Percentiles rank a stretch among this genome's conserved stretches.
Conservation (phyloP, 768 basidiomycete genomes). For the Leccinum barrowsii region DNA sequence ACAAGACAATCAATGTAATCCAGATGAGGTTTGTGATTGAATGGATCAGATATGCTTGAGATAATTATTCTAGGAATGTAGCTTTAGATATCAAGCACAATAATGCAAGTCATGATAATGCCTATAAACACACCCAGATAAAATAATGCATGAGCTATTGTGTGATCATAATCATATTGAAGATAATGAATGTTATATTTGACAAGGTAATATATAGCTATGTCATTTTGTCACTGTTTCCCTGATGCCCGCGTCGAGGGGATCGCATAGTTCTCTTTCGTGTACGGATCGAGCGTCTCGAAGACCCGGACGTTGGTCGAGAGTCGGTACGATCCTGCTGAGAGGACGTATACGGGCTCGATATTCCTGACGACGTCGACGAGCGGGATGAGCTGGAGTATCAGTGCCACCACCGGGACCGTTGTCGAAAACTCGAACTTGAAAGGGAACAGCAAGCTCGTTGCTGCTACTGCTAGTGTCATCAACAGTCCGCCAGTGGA, state of each 20-base stretch:
- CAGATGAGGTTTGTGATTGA: no score
- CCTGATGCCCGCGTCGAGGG: slow-evolving; percentile 70
- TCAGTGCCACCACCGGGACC: slow-evolving; percentile 11
- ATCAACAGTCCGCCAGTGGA: slow-evolving; percentile 1
- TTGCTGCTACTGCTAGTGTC: neutral
- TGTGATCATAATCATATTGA: no score
- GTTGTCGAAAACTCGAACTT: slow-evolving; percentile 38
- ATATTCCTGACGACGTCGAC: slow-evolving; percentile 42
- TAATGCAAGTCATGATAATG: no score
- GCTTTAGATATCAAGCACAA: no score
- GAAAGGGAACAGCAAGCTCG: slow-evolving; percentile 34
- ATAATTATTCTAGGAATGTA: no score
- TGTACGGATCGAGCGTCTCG: slow-evolving; percentile 95
- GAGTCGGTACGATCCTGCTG: slow-evolving; percentile 49
- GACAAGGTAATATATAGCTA: no score
- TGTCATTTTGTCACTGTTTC: no score
- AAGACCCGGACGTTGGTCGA: slow-evolving; percentile 75
- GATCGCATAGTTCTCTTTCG: slow-evolving; percentile 89
- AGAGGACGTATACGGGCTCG: slow-evolving; percentile 47
- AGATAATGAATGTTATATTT: no score
- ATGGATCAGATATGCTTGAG: no score
- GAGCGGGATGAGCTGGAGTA: neutral
- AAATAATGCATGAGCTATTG: no score
- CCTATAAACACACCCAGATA: no score
- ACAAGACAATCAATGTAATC: no score